Percentiles rank a stretch among this genome's conserved stretches.
These are phyloP conservation scores for Theileria parva DNA, from an alignment of 169 alveolate genomes.

Conservation along the genomic window DNA sequence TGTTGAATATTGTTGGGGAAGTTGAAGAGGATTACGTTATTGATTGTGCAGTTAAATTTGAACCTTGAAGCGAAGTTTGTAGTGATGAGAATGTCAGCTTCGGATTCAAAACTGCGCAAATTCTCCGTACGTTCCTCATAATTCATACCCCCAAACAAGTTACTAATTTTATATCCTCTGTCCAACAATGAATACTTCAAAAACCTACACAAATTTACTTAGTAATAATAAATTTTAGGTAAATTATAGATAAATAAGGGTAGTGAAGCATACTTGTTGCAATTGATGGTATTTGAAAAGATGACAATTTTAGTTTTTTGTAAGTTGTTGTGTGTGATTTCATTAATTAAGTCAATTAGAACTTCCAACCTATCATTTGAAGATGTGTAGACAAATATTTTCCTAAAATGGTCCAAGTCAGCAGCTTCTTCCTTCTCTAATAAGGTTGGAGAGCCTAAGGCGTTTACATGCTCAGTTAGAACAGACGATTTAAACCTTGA, in stretches of 20 bases:
- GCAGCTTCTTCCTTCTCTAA: conserved; percentile 17
- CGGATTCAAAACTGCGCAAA: conserved; percentile 16
- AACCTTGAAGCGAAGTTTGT: conserved; percentile 53
- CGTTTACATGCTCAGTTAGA: conserved; percentile 12
- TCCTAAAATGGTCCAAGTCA: conserved; percentile 5
- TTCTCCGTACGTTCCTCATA: conserved; percentile 51
- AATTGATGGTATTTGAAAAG: conserved; percentile 56
- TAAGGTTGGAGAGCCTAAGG: conserved; percentile 15
- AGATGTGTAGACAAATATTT: conserved; percentile 43
- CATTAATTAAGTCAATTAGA: conserved; percentile 43
- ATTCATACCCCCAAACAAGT: conserved; percentile 63
- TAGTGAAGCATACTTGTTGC: conserved; percentile 28
- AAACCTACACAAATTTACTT: conserved; percentile 3
- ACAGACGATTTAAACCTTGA: conserved; percentile 39
- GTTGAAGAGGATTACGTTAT: conserved; percentile 51
- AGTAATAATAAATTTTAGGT: no score
- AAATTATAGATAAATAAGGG: background rate
- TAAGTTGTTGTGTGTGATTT: conserved; percentile 9
- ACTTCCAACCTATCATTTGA: conserved; percentile 47
- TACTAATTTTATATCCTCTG: conserved; percentile 34
- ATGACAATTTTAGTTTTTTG: conserved; percentile 22
- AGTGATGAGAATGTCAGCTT: conserved; percentile 38
- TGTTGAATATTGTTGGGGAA: conserved; percentile 56
- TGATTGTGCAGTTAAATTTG: conserved; percentile 9
- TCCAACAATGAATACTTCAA: conserved; percentile 43